phyloP scores from a whole-genome alignment of 257 asterid genomes.

The Gentiana macrophylla region DNA sequence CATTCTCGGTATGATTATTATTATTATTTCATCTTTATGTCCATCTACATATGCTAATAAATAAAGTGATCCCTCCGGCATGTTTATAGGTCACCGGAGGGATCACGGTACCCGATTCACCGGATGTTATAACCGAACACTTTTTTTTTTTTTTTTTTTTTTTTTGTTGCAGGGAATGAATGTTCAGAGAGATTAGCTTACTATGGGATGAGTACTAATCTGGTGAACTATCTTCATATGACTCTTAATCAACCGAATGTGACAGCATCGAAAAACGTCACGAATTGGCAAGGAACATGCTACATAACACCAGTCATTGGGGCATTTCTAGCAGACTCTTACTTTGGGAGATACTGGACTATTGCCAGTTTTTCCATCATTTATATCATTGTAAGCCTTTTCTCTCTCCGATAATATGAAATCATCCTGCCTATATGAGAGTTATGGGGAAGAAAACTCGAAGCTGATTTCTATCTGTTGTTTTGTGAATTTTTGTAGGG shows the following conservation, averaged over 20 bases:
- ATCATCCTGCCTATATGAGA: too few relatives aligned
- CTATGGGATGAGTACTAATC: slow-evolving; percentile 82
- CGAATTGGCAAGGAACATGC: slow-evolving; percentile 78
- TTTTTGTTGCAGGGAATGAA: slow-evolving; percentile 41
- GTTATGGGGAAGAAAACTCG: neutral
- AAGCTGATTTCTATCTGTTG: neutral
- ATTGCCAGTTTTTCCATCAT: slow-evolving; percentile 51
- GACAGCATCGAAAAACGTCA: slow-evolving; percentile 47
- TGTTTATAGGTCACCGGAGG: too few relatives aligned
- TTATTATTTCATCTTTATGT: neutral
- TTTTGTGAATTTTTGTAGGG: slow-evolving; percentile 31
- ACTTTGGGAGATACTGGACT: slow-evolving; percentile 64
- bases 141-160: too few relatives aligned
- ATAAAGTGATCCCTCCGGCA: too few relatives aligned
- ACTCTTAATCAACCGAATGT: slow-evolving; percentile 36
- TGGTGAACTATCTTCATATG: slow-evolving; percentile 50
- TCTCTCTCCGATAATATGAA: too few relatives aligned
- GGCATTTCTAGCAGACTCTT: slow-evolving; percentile 71
- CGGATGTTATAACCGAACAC: neutral
- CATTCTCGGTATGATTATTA: slow-evolving; percentile 43
- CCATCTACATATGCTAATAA: neutral
- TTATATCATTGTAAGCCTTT: slow-evolving; percentile 46
- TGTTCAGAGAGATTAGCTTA: slow-evolving; percentile 78
- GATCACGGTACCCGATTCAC: too few relatives aligned
- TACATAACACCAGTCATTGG: slow-evolving; percentile 69